Percentiles rank a stretch among this genome's conserved stretches.
Conservation (phyloP, 192 early-diverging fungal species). For the Linnemannia schmuckeri region DNA sequence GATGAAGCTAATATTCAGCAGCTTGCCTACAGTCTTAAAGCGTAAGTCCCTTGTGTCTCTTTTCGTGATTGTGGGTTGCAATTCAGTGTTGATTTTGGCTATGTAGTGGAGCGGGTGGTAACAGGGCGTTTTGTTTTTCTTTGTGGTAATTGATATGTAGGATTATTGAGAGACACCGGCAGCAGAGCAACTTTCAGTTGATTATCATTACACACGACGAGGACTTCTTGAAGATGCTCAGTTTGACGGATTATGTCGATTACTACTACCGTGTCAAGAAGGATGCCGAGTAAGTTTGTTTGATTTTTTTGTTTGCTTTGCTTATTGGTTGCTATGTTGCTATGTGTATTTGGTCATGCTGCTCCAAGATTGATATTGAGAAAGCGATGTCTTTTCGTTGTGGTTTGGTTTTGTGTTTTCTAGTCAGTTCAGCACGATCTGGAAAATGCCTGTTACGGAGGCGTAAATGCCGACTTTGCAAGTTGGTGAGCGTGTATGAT, state of each 20-base stretch:
- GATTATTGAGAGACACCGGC: slow-evolving; percentile 84
- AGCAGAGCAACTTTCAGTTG: slow-evolving; percentile 95
- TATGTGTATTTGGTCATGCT: too few species aligned
- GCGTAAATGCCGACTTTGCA: background rate
- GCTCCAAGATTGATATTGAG: background rate
- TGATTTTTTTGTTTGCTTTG: background rate
- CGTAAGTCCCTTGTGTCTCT: slow-evolving; percentile 57
- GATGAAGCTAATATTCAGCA: slow-evolving; percentile 91
- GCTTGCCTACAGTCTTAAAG: slow-evolving; percentile 82
- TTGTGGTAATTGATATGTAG: slow-evolving; percentile 33
- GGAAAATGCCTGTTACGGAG: slow-evolving; percentile 18
- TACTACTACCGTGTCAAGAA: slow-evolving; percentile 92
- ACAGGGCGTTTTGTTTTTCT: background rate
- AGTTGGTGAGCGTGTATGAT: background rate
- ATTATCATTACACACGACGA: slow-evolving; percentile 99
- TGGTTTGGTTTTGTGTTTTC: background rate
- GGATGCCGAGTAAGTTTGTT: slow-evolving; percentile 69
- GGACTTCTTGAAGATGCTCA: slow-evolving; percentile 89
- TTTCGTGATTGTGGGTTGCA: too few species aligned
- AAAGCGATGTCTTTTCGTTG: background rate
- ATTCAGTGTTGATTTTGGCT: too few species aligned
- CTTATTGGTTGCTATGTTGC: background rate
- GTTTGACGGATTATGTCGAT: slow-evolving; percentile 83
- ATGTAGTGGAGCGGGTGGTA: background rate
- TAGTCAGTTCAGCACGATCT: slow-evolving; percentile 37